These are phyloP conservation scores for Suillus subalutaceus DNA, from an alignment of 768 basidiomycete genomes.

Conservation along the genomic window DNA sequence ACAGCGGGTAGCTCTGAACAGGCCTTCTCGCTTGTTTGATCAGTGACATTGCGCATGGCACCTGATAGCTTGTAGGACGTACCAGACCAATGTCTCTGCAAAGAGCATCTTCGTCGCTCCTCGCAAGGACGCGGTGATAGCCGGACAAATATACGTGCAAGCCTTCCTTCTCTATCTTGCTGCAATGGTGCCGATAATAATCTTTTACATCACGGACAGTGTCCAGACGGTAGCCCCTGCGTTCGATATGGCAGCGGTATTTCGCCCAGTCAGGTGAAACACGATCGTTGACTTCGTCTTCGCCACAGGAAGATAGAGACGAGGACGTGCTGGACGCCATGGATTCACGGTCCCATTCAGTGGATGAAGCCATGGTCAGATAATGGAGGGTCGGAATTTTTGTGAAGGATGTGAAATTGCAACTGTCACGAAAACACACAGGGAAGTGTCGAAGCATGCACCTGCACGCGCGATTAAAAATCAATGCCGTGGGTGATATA, in stretches of 20 bases:
- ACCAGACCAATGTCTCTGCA: slow-evolving; percentile 77
- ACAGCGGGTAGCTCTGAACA: slow-evolving; percentile 67
- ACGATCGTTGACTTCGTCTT: slow-evolving; percentile 56
- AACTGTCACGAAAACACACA: slow-evolving; percentile 19
- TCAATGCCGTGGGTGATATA: slow-evolving; percentile 1
- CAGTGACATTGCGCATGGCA: slow-evolving; percentile 2
- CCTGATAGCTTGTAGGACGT: slow-evolving; percentile 26
- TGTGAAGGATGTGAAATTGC: slow-evolving; percentile 9
- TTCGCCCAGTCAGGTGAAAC: slow-evolving; percentile 63
- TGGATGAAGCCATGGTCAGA: slow-evolving; percentile 74
- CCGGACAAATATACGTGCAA: slow-evolving; percentile 29
- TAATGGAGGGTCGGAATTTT: slow-evolving; percentile 41
- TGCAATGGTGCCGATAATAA: slow-evolving; percentile 48
- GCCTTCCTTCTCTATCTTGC: slow-evolving; percentile 19
- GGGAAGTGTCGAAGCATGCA: not conserved
- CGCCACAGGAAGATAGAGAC: slow-evolving; percentile 56
- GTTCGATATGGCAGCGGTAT: slow-evolving; percentile 50
- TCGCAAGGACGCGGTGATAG: slow-evolving; percentile 36
- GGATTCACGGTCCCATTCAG: slow-evolving; percentile 34
- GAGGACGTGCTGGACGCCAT: slow-evolving; percentile 44
- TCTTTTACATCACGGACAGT: slow-evolving; percentile 69
- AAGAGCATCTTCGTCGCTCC: slow-evolving; percentile 56
- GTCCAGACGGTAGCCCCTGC: slow-evolving; percentile 64
- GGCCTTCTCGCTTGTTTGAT: slow-evolving; percentile 59
- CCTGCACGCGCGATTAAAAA: not conserved